phyloP scores from a whole-genome alignment of 371 early-diverging fungal species.

The Gilbertella persicaria region DNA sequence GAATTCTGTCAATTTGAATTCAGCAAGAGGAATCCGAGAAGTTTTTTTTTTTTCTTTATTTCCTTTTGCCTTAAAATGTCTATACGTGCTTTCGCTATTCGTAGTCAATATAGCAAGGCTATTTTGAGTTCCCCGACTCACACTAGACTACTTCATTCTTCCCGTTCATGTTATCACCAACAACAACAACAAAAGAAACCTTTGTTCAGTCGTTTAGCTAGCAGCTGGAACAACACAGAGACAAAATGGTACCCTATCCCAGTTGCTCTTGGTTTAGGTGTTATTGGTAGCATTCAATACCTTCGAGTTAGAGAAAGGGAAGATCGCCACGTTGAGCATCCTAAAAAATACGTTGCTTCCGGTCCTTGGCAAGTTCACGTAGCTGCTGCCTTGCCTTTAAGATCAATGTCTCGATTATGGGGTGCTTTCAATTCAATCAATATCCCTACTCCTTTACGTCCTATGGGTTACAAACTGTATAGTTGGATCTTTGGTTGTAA shows the following conservation, averaged over 20 bases:
- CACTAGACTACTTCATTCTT: neutral
- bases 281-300: conserved; percentile 72
- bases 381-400: conserved; percentile 84
- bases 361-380: conserved; percentile 92
- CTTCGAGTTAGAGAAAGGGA: conserved; percentile 48
- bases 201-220: conserved; percentile 19
- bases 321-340: conserved; percentile 25
- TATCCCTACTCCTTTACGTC: conserved; percentile 79
- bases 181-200: neutral
- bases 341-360: conserved; percentile 52
- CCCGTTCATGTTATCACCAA: neutral
- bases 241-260: conserved; percentile 79
- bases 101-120: neutral
- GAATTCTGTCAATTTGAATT: too few relatives aligned
- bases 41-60: neutral
- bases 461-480: conserved; percentile 76
- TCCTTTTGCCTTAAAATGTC: neutral
- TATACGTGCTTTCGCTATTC: neutral
- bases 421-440: conserved; percentile 84
- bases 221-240: conserved; percentile 60
- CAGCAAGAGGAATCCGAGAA: too few relatives aligned
- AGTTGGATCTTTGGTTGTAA: conserved; percentile 89
- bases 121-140: neutral
- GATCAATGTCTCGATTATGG: conserved; percentile 87
- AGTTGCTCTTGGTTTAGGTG: conserved; percentile 75